Percentiles rank a stretch among this genome's conserved stretches.
Evolutionary conservation across 1,139 yeast species (phyloP).

Genomic region (Sugiyamaella neomexicana): DNA sequence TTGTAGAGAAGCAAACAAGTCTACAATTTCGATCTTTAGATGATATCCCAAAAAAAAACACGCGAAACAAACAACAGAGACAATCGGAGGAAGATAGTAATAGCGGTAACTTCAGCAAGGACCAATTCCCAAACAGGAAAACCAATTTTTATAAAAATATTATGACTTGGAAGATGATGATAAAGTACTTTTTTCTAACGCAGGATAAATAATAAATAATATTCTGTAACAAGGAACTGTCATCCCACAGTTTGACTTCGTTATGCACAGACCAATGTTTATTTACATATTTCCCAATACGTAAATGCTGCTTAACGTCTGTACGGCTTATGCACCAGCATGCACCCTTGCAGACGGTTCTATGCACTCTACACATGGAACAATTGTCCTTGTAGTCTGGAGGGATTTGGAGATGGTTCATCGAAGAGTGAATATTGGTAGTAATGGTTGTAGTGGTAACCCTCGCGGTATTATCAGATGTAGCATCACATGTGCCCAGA

Average conservation of each 20-base stretch:
- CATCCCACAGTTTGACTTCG: background rate
- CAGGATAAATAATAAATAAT: slow-evolving; percentile 1
- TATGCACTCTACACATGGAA: too few relatives aligned
- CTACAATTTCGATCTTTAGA: background rate
- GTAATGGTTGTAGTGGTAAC: too few relatives aligned
- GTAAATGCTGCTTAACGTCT: background rate
- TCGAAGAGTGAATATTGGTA: too few relatives aligned
- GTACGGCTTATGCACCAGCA: slow-evolving; percentile 1
- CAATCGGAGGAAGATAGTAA: background rate
- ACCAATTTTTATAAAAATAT: background rate
- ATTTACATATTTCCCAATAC: slow-evolving; percentile 8
- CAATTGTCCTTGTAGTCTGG: too few relatives aligned
- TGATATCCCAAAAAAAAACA: background rate
- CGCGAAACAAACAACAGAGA: background rate
- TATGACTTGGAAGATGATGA: background rate
- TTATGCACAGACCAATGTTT: slow-evolving; percentile 2
- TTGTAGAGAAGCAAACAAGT: background rate
- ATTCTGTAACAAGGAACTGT: slow-evolving; percentile 4
- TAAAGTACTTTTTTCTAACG: slow-evolving; percentile 3
- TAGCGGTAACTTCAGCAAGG: background rate
- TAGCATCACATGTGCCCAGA: too few relatives aligned
- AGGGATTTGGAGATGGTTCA: too few relatives aligned
- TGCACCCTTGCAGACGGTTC: too few relatives aligned
- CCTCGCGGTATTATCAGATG: too few relatives aligned
- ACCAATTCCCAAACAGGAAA: slow-evolving; percentile 5